Base-by-base conservation (phyloP, 2,329 filamentous ascomycete genomes). In the Hypomyces perniciosus region DNA sequence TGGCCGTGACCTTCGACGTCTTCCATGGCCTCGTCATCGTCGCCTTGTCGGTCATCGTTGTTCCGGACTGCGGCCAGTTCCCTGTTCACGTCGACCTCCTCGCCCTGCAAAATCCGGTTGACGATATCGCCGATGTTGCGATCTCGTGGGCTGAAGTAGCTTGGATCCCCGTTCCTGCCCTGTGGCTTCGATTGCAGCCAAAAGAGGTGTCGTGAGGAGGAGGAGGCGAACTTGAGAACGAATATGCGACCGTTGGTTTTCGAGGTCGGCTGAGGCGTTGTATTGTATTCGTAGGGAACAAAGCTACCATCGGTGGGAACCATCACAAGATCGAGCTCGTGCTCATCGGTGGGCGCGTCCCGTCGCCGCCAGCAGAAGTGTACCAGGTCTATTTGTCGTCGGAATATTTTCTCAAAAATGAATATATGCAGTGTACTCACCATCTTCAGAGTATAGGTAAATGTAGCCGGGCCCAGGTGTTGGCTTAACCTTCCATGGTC, bases 351-450 rank as follows among this genome's bases (percentile, higher is more conserved):
- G 26, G 84, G 75, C 52, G 82, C 80, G 59, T 77, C 79, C 59
- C 93, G 86, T 62, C 88, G 84, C 58, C 91, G 86, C 95, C 95
- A 99, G 80, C 91, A 96, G 74, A 99, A 96, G 74, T 96, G 91
- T 54, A 95, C 79, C 54, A 99, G 81, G 47, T 96, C 87, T 90
- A 57, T 33, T 8, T 4, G 30, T 8, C 37, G 44, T 54, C 31
- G 20, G 20, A 54, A 46, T 29, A 13, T 7, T 6, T 35, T 27
- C 9, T 20, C 29, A 30, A 13, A 5, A 5, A 50, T 48, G 10
- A n/a, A 44, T 20, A 2, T 35, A 5, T 8, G n/a, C n/a, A 9
- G 8, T 12, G 5, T 12, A 50, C 65, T 52, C 64, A 86, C 85
- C 92, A 84, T 96, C 92, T 77, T 95, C 91, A 46, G 80, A 80